Evolutionary conservation across 2,329 filamentous ascomycete genomes (phyloP).

Genomic region (Fusarium neocosmosporiellum): DNA sequence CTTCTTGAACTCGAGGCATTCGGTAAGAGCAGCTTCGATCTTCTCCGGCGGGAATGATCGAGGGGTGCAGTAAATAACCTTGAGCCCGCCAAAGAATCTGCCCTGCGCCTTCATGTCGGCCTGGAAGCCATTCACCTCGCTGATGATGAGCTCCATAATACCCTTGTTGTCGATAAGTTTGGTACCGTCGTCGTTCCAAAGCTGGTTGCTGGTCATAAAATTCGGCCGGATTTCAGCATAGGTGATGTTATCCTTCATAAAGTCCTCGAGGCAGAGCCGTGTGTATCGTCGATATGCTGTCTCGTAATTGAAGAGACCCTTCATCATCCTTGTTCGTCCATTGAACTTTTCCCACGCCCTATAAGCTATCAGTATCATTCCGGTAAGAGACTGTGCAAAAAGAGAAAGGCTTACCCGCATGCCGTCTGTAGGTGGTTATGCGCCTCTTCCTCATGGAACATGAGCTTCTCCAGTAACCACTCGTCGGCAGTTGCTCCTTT

Average conservation of each 20-base stretch:
- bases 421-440: constrained; percentile 63
- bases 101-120: constrained; percentile 39
- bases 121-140: constrained; percentile 64
- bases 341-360: constrained; percentile 74
- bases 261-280: constrained; percentile 66
- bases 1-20: constrained; percentile 71
- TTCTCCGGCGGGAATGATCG: constrained; percentile 63
- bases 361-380: constrained; percentile 19
- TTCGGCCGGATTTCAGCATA: constrained; percentile 79
- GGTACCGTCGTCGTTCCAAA: constrained; percentile 68
- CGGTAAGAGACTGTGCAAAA: neutral
- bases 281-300: constrained; percentile 72
- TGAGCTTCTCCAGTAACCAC: constrained; percentile 72
- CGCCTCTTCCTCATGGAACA: constrained; percentile 70
- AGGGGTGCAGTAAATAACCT: constrained; percentile 78
- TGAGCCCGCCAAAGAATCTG: constrained; percentile 70
- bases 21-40: constrained; percentile 65
- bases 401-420: constrained; percentile 59
- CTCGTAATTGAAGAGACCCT: constrained; percentile 76
- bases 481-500: constrained; percentile 48
- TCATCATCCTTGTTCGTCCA: constrained; percentile 76
- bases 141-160: constrained; percentile 71
- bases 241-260: constrained; percentile 73
- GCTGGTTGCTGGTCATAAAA: constrained; percentile 71
- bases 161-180: constrained; percentile 63